Conservation (phyloP, 805 yeast species). For the Tetrapisispora phaffii region DNA sequence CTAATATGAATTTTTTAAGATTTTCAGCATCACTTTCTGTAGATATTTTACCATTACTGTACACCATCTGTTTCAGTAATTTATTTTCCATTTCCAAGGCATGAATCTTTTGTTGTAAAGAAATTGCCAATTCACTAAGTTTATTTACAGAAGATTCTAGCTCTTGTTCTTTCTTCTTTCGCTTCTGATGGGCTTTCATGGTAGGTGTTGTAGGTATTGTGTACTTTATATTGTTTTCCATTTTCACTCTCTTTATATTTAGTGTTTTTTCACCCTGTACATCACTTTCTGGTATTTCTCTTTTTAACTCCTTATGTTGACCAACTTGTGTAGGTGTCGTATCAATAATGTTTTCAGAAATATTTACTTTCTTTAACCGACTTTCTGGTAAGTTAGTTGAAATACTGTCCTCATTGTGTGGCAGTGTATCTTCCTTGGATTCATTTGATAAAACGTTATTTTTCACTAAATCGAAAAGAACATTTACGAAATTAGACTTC, state of each 20-base stretch:
- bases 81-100: slow-evolving; percentile 90
- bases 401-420: neutral
- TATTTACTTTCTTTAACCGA: neutral
- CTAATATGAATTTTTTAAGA: slow-evolving; percentile 25
- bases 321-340: neutral
- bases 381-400: neutral
- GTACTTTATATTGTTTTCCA: neutral
- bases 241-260: neutral
- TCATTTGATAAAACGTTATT: neutral
- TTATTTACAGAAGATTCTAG: slow-evolving; percentile 71
- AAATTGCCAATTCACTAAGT: slow-evolving; percentile 54
- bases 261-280: neutral
- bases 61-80: slow-evolving; percentile 67
- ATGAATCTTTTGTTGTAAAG: slow-evolving; percentile 63
- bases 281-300: neutral
- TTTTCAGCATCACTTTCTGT: slow-evolving; percentile 45
- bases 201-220: neutral
- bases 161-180: slow-evolving; percentile 85
- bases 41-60: slow-evolving; percentile 58
- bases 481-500: neutral
- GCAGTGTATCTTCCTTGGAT: neutral
- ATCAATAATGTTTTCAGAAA: neutral
- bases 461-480: neutral
- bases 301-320: neutral
- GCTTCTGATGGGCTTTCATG: slow-evolving; percentile 37